Conservation (phyloP, 495 filamentous ascomycete genomes). For the Aspergillus panamensis region DNA sequence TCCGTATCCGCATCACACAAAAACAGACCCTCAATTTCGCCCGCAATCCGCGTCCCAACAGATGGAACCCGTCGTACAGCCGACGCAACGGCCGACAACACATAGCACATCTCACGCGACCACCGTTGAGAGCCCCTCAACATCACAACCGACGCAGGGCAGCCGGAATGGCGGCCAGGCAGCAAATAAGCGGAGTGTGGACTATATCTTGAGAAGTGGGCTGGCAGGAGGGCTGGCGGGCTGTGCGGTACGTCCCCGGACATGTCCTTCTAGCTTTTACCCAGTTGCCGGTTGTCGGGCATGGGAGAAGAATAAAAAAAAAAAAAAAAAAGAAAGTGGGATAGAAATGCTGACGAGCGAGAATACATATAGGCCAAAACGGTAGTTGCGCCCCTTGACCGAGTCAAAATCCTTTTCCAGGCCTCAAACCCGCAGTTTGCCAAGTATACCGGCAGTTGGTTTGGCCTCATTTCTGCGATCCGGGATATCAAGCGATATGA, state of each 20-base stretch:
- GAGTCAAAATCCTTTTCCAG: constrained; percentile 98
- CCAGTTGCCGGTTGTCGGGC: constrained; percentile 1
- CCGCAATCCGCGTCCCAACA: constrained; percentile 21
- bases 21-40: constrained; percentile 17
- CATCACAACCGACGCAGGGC: constrained; percentile 13
- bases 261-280: too few species aligned
- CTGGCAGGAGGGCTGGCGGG: constrained; percentile 86
- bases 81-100: constrained; percentile 26
- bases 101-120: constrained; percentile 21
- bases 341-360: constrained; percentile 6
- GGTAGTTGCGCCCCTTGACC: constrained; percentile 89
- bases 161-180: constrained; percentile 31
- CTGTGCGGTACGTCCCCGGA: constrained; percentile 74
- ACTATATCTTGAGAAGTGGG: constrained; percentile 78
- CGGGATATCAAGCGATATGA: constrained; percentile 75
- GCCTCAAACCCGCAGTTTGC: constrained; percentile 88
- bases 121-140: constrained; percentile 9
- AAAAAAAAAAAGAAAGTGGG: not conserved
- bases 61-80: constrained; percentile 38
- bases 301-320: not conserved
- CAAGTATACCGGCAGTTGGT: constrained; percentile 87
- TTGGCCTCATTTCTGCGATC: constrained; percentile 72
- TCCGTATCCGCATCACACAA: constrained; percentile 7
- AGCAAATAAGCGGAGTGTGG: constrained; percentile 65
- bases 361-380: constrained; percentile 74